Evolutionary conservation across 371 early-diverging fungal genomes (phyloP), one percentile per base, ranked within the genome.

Genomic region (Circinella umbellata): DNA sequence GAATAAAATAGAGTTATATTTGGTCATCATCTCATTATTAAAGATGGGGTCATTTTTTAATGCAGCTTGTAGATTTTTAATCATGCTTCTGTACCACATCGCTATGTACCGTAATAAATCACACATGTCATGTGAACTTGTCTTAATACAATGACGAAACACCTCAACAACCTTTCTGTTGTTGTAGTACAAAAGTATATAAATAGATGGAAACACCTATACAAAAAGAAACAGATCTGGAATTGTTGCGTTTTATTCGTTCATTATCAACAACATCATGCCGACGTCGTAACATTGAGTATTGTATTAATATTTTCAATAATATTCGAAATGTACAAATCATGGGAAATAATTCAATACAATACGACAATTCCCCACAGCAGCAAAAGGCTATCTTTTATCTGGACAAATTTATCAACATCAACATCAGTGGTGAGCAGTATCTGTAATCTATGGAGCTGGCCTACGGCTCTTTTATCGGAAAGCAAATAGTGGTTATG

Each of bases 311-410:
- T 34, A 27, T 34, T 10, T 27, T 6, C 14, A 11, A 7, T 7
- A 57, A 57, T n/a, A 34, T 57, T 1, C 57, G 4, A 7, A 34
- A 57, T 10, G 57, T 34, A 34, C 54, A 54, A 18, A 54, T 1
- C 11, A 10, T 54, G 17, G 54, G 17, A 15, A 27, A 57, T 34
- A 27, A 57, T 34, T 14, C 34, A 27, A 34, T 57, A 18, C 34
- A 27, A 34, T 57, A 18, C 57, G 57, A 4, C 57, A 34, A 34
- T 10, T 34, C 6, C 57, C 57, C 4, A 27, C 27, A 57, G 2
- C 57, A 11, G 57, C 57, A 8, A 57, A 57, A 34, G 57, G 57
- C 6, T 57, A 57, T 57, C 20, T 57, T 57, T 57, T 57, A 27
- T 27, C 27, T 4, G 57, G 57, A 18, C 5, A 57, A 34, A 20